Evolutionary conservation across 306 rosid species (phyloP).

Genomic region (Ceratonia siliqua): DNA sequence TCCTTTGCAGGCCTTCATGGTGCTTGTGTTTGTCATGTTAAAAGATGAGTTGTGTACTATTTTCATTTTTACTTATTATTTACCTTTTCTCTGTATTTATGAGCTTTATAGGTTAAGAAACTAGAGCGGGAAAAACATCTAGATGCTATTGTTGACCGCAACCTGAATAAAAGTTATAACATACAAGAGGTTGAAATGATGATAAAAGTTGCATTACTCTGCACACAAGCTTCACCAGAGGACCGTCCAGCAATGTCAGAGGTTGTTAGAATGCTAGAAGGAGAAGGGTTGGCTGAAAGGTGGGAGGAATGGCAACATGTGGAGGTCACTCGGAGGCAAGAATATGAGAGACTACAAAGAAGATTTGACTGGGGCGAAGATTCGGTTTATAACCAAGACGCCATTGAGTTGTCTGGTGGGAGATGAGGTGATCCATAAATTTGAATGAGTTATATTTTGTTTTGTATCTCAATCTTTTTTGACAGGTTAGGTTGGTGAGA

Average conservation of each 20-base stretch:
- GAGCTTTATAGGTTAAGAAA: conserved; percentile 75
- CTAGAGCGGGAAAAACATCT: conserved; percentile 85
- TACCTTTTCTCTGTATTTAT: conserved; percentile 13
- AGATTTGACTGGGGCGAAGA: conserved; percentile 99
- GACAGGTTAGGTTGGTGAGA: conserved; percentile 40
- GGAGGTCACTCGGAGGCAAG: conserved; percentile 88
- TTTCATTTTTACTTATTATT: conserved; percentile 20
- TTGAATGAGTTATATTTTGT: conserved; percentile 14
- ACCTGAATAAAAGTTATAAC: conserved; percentile 61
- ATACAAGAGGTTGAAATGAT: conserved; percentile 90
- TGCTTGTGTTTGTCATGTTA: conserved; percentile 19
- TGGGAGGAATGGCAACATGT: conserved; percentile 99
- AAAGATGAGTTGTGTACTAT: neutral
- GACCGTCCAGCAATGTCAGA: conserved; percentile 96
- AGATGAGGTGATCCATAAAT: conserved; percentile 50
- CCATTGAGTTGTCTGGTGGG: conserved; percentile 92
- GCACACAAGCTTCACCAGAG: conserved; percentile 94
- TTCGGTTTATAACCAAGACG: conserved; percentile 85
- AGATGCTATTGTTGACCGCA: conserved; percentile 77
- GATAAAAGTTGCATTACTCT: conserved; percentile 89
- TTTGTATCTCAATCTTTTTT: conserved; percentile 32
- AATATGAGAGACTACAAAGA: conserved; percentile 85
- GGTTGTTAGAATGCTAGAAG: conserved; percentile 97
- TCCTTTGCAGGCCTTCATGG: neutral
- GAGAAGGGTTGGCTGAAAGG: conserved; percentile 97